Evolutionary conservation across 805 yeast genomes (phyloP).

Genomic region (Saccharomycopsis sp.): DNA sequence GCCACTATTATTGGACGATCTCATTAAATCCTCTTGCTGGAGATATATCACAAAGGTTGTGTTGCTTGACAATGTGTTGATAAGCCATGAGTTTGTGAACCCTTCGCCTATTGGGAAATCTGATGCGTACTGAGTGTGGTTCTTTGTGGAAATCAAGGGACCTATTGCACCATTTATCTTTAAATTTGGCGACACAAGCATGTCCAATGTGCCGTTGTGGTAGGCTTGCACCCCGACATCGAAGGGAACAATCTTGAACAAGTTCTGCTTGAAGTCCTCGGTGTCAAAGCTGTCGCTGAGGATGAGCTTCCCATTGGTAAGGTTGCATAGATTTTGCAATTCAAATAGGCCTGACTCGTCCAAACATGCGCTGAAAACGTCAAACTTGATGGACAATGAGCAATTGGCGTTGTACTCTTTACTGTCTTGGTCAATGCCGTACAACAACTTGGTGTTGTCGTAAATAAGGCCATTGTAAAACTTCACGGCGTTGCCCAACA

Average conservation of each 20-base stretch:
- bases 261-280: conserved; percentile 23
- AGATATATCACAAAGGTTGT: conserved; percentile 29
- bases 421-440: conserved; percentile 19
- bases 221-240: background rate
- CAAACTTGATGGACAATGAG: conserved; percentile 24
- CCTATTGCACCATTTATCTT: conserved; percentile 31
- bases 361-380: conserved; percentile 31
- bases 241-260: conserved; percentile 12
- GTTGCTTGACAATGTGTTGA: conserved; percentile 24
- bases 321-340: conserved; percentile 30
- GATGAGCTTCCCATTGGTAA: conserved; percentile 30
- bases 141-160: conserved; percentile 28
- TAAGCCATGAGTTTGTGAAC: conserved; percentile 33
- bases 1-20: too few relatives aligned
- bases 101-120: conserved; percentile 26
- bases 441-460: conserved; percentile 25
- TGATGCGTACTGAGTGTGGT: conserved; percentile 13
- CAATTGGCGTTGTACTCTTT: conserved; percentile 3
- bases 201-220: conserved; percentile 23
- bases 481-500: conserved; percentile 20
- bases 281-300: conserved; percentile 28
- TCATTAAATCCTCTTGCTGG: conserved; percentile 27
- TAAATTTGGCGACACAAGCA: conserved; percentile 28
- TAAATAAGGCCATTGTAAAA: conserved; percentile 20
- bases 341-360: conserved; percentile 38